Evolutionary conservation across 2,329 filamentous ascomycete species (phyloP), one percentile per base, ranked within the genome.

Genomic region (Alternaria consortialis): DNA sequence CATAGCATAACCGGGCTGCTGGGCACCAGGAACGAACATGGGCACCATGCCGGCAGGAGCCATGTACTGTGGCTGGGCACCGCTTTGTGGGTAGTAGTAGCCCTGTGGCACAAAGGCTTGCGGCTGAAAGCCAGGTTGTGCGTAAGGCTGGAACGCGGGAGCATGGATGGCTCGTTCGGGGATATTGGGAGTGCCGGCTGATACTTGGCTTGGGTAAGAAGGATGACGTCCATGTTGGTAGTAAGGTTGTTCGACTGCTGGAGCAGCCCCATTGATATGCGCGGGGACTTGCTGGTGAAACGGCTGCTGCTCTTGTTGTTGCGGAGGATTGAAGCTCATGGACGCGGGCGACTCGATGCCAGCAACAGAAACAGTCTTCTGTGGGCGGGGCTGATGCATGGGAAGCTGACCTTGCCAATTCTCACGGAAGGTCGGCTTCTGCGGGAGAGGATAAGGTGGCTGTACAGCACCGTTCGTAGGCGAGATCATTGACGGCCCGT

Each of bases 271-370:
- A 63, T 83, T 83, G 48, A 93, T 86, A 68, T 94, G 90, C 4
- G 90, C 80, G 2, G 94, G 94, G n/a, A 97, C 89, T 79, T 97
- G 94, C 71, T 97, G 94, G 69, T 97, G 93, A 84, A 98, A 97
- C 0, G 94, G 92, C 74, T 94, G 92, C 71, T 94, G 90, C 71
- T 91, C 84, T 74, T 90, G 87, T 66, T 87, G 84, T 71, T 87
- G 86, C 13, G 87, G 86, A 64, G 85, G 85, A 55, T 86, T 84
- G 72, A 85, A 83, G 29, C 83, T 82, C 80, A 88, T 81, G 68
- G 84, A 84, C 5, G 87, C 88, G 4, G 94, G 93, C 7, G 91
- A 91, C 78, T 98, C 95, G 69, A 98, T 97, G 71, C 93, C 93
- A 58, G 93, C 92, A 60, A 98, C 89, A 9, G 94, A 97, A 32